Base-by-base conservation (phyloP, 371 early-diverging fungal genomes). In the Encephalitozoon intestinalis region DNA sequence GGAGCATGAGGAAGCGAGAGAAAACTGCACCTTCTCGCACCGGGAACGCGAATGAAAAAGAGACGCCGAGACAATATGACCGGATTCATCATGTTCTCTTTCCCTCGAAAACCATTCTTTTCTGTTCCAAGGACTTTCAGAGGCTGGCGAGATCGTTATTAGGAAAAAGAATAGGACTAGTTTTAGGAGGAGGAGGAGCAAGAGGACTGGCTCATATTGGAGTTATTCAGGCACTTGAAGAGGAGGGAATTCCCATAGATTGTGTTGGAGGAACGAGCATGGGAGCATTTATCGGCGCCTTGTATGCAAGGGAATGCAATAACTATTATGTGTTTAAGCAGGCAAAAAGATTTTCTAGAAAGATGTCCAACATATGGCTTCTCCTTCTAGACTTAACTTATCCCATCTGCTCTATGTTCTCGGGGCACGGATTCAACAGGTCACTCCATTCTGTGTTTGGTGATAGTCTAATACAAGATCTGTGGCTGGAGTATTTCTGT, bases 171-270 rank as follows among this genome's bases (percentile, higher is more conserved):
- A 92, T 98, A 15, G 99, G 96, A 0, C 83, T 98, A 1, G 97
- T 95, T n/a, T 87, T 98, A 37, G 95, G 99, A 37, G 99, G 99
- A 21, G 99, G 97, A 31, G 99, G 99, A 1, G 97, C 99, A 0
- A 89, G 97, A 46, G 99, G 99, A 12, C 89, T 95, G 50, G 89
- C 92, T 0, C 96, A 96, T 75, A 88, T 97, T 50, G 97, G 97
- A 44, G 89, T 96, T 21, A 91, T 98, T 73, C 89, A 90, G 63
- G 95, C 96, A 0, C 86, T 98, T 50, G 96, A 97, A 84, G 97
- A 98, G 82, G 94, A 93, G 0, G 94, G 94, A 0, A 92, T 98
- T 21, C 96, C 97, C 0, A 90, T 98, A 58, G 97, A 97, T 85
- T 70, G 78, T 8, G 88, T 97, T 44, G 96, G 97, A 40, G 99